phyloP scores from a whole-genome alignment of 2,329 filamentous ascomycete genomes.

The Curvularia hawaiiensis region DNA sequence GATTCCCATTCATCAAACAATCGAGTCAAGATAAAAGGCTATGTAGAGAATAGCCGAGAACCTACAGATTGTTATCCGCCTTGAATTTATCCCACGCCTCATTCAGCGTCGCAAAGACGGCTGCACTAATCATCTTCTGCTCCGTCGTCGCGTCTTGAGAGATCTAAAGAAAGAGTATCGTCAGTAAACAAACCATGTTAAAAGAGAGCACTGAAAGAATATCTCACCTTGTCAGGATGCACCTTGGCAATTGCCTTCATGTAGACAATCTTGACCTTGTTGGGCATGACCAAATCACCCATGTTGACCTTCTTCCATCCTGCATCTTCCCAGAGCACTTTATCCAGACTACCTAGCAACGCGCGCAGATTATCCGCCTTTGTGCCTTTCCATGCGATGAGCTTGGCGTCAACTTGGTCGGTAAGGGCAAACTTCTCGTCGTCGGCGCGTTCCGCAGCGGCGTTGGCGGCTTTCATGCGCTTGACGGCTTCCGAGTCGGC shows the following conservation, averaged over 20 bases:
- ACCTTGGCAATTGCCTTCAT: constrained; percentile 99
- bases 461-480: constrained; percentile 80
- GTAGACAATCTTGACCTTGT: constrained; percentile 95
- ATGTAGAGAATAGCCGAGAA: not conserved
- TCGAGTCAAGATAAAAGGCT: not conserved
- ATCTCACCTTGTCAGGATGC: constrained; percentile 89
- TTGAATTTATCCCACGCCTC: constrained; percentile 74
- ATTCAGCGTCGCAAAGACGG: constrained; percentile 68
- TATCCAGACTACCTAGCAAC: constrained; percentile 82
- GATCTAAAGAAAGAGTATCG: constrained; percentile 49
- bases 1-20: not conserved
- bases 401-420: constrained; percentile 81
- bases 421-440: constrained; percentile 90
- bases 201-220: constrained; percentile 29
- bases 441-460: constrained; percentile 82
- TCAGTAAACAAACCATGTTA: no score
- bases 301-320: constrained; percentile 98
- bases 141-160: constrained; percentile 68
- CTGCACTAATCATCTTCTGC: constrained; percentile 69
- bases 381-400: constrained; percentile 83
- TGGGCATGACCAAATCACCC: constrained; percentile 88
- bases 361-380: constrained; percentile 93
- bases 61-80: constrained; percentile 57
- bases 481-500: constrained; percentile 75
- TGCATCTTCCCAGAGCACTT: constrained; percentile 86